Evolutionary conservation across 2,329 filamentous ascomycete species (phyloP).

Genomic region (Paecilomyces variotii): DNA sequence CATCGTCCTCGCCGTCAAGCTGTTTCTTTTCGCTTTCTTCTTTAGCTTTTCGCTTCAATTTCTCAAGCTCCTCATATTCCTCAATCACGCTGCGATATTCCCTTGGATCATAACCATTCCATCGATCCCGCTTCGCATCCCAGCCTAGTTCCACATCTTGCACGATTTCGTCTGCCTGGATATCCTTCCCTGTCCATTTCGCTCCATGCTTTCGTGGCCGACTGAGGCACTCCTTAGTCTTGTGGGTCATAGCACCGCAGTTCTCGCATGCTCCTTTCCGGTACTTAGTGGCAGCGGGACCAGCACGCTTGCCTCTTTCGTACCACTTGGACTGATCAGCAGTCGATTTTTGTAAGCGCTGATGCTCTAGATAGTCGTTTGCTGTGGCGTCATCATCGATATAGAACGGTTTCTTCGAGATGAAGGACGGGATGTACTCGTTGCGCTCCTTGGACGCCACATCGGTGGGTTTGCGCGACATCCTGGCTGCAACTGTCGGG

Average conservation of each 20-base stretch:
- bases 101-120: conserved; percentile 92
- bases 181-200: conserved; percentile 85
- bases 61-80: conserved; percentile 80
- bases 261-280: conserved; percentile 98
- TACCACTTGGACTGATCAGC: conserved; percentile 79
- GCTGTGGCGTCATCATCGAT: conserved; percentile 67
- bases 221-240: conserved; percentile 85
- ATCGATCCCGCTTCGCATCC: conserved; percentile 95
- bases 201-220: conserved; percentile 83
- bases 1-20: conserved; percentile 50
- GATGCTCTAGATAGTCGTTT: conserved; percentile 91
- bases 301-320: conserved; percentile 74
- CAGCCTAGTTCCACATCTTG: conserved; percentile 83
- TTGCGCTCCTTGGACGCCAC: conserved; percentile 75
- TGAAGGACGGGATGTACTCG: conserved; percentile 96
- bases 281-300: conserved; percentile 88
- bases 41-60: conserved; percentile 54
- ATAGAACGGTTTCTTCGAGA: conserved; percentile 97
- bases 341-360: conserved; percentile 67
- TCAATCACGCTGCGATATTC: conserved; percentile 84
- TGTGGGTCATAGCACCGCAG: conserved; percentile 94
- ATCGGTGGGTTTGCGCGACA: conserved; percentile 45
- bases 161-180: conserved; percentile 82
- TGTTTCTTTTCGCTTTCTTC: conserved; percentile 43
- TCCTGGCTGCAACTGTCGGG: conserved; percentile 11